phyloP scores from a whole-genome alignment of 352 stramenopile genomes.

The Pythium graminicola region DNA sequence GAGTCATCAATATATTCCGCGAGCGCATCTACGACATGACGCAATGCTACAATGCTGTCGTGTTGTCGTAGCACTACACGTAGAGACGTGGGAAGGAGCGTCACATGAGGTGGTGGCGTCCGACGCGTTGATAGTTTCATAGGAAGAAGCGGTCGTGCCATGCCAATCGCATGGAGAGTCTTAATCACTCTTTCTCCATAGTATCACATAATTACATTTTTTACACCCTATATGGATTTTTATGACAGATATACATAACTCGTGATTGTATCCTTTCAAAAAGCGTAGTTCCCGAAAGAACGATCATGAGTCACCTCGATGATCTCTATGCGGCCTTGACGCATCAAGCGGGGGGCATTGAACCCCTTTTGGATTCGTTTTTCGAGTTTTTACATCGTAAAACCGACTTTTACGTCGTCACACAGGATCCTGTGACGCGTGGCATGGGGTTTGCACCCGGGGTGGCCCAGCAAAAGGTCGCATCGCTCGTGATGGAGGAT shows the following conservation, averaged over 20 bases:
- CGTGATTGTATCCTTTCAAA: too few relatives aligned
- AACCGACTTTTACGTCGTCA: slow-evolving; percentile 95
- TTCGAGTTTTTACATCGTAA: slow-evolving; percentile 97
- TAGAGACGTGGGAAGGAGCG: neutral
- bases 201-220: too few relatives aligned
- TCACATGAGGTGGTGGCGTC: too few relatives aligned
- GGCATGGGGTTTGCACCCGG: slow-evolving; percentile 63
- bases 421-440: slow-evolving; percentile 34
- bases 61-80: slow-evolving; percentile 11
- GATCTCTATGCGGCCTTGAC: slow-evolving; percentile 92
- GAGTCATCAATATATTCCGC: slow-evolving; percentile 29
- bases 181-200: too few relatives aligned
- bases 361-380: slow-evolving; percentile 94
- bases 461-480: slow-evolving; percentile 50
- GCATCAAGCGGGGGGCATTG: slow-evolving; percentile 92
- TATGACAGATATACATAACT: too few relatives aligned
- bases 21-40: slow-evolving; percentile 31
- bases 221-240: too few relatives aligned
- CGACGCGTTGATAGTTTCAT: too few relatives aligned
- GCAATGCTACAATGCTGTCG: slow-evolving; percentile 13
- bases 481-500: too few relatives aligned
- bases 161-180: too few relatives aligned
- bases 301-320: slow-evolving; percentile 23
- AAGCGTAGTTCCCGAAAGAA: too few relatives aligned
- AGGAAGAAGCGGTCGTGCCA: too few relatives aligned